Evolutionary conservation across 1,284 basidiomycete genomes (phyloP).

Genomic region (Trichosporon ovoides): DNA sequence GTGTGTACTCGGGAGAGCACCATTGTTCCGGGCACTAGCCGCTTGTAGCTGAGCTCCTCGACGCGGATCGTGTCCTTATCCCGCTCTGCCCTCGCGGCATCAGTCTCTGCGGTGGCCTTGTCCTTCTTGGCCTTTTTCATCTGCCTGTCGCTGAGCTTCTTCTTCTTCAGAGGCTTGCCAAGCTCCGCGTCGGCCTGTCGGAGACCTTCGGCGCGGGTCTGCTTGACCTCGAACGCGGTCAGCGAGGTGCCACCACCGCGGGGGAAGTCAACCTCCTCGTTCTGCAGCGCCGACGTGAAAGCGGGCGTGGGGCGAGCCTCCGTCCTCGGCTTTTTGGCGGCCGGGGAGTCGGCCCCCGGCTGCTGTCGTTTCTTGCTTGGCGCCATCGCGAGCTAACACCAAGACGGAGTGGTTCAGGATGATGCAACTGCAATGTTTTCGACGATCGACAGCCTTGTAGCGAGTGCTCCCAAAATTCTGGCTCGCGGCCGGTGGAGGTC

Average conservation of each 20-base stretch:
- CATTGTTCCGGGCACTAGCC: constrained; percentile 76
- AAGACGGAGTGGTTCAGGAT: background rate
- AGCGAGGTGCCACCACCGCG: constrained; percentile 70
- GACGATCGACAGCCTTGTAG: background rate
- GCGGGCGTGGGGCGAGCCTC: constrained; percentile 34
- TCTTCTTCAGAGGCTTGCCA: constrained; percentile 36
- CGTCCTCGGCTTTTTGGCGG: constrained; percentile 17
- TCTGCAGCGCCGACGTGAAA: constrained; percentile 50
- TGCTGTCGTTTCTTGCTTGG: constrained; percentile 20
- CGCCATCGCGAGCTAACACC: constrained; percentile 11
- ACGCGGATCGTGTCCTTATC: constrained; percentile 52
- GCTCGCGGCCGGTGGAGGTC: background rate
- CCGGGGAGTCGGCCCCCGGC: constrained; percentile 13
- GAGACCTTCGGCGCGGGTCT: constrained; percentile 73
- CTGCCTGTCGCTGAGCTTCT: constrained; percentile 35
- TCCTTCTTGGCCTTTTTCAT: constrained; percentile 51
- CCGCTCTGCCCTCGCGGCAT: constrained; percentile 50
- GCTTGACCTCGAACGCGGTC: constrained; percentile 86
- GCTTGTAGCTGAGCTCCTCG: constrained; percentile 94
- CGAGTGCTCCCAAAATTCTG: background rate
- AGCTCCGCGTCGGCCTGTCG: constrained; percentile 74
- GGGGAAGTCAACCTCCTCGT: constrained; percentile 87
- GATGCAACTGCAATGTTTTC: background rate
- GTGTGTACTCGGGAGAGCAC: constrained; percentile 80
- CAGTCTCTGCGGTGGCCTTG: constrained; percentile 45